Evolutionary conservation across 108 stramenopile species (phyloP), one percentile per base, ranked within the genome.

Genomic region (Skeletonema marinoi): DNA sequence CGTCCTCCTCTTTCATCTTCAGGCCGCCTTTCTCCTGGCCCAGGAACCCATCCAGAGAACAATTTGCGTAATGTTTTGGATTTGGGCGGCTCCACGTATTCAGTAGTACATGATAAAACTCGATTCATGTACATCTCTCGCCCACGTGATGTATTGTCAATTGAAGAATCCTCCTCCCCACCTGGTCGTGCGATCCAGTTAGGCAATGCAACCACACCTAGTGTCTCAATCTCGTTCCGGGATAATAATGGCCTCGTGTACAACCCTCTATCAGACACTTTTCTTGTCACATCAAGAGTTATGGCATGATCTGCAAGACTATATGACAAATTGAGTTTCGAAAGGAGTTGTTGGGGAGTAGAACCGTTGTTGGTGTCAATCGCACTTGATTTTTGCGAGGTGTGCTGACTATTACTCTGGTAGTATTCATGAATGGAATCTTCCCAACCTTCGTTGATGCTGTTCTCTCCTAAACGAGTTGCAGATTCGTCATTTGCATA

Each of bases 1-100:
- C 64, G 5, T 39, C 35, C 46, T n/a, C n/a, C n/a, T 19, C 36
- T 17, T 58, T 50, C 44, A 39, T 77, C 71, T 8, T 73, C 60
- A 8, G 71, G 4, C 6, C 75, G 51, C 1, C 77, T 71, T 65
- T 83, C 82, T 0, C 82, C 82, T 17, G 82, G 82, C 7, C 73
- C 76, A 42, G 77, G 82, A 60, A 73, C 73, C 82, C 82, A 83
- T 44, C 82, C 82, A 14, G 82, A 77, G 63, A 74, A 83, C 29
- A 83, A 25, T 59, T 66, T 59, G 0, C 72, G 61, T 14, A 83
- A 36, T 8, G 56, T 77, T 50, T 78, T 83, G 39, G 77, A 41
- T 66, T 77, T 78, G 31, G 67, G 76, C n/a, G 82, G 82, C 60
- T 83, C 77, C 11, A n/a, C 59, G 41, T 83, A 83, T 58, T 83